These are phyloP conservation scores for Somion occarium DNA, from an alignment of 1,284 basidiomycete genomes.

Conservation along the genomic window DNA sequence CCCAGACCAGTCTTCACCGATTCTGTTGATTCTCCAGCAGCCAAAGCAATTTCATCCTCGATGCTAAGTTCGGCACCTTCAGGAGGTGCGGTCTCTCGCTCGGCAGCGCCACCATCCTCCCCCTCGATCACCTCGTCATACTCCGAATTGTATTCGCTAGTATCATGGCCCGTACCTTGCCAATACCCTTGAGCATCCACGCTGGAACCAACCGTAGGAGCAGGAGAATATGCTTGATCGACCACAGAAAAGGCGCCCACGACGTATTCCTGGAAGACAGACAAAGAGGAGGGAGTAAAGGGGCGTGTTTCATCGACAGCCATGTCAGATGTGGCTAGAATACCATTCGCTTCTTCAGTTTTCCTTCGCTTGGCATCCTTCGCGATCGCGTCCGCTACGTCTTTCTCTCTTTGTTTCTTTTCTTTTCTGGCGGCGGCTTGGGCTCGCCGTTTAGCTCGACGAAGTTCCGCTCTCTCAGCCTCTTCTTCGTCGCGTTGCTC, in stretches of 20 bases:
- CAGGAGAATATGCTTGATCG: slow-evolving; percentile 40
- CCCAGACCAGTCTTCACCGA: not conserved
- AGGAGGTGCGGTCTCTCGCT: not conserved
- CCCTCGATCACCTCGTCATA: slow-evolving; percentile 22
- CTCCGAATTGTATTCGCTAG: slow-evolving; percentile 31
- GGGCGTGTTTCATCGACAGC: not conserved
- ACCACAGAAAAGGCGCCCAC: slow-evolving; percentile 10
- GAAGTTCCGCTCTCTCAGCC: slow-evolving; percentile 20
- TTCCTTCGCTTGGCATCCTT: not conserved
- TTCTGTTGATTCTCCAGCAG: not conserved
- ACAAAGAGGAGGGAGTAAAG: not conserved
- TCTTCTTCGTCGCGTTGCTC: slow-evolving; percentile 11
- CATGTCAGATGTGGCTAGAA: not conserved
- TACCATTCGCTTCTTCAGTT: not conserved
- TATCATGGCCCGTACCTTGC: slow-evolving; percentile 19
- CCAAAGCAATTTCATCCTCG: not conserved
- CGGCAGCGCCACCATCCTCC: slow-evolving; percentile 13
- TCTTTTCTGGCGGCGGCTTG: slow-evolving; percentile 22
- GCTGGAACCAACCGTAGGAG: slow-evolving; percentile 40
- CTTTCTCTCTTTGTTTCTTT: slow-evolving; percentile 17
- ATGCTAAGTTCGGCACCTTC: not conserved
- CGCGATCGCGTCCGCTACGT: slow-evolving; percentile 11
- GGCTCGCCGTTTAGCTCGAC: slow-evolving; percentile 22
- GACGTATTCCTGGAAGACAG: slow-evolving; percentile 3
- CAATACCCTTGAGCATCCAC: slow-evolving; percentile 30